These are phyloP conservation scores for Suillus subalutaceus DNA, from an alignment of 768 basidiomycete species.

Conservation along the genomic window DNA sequence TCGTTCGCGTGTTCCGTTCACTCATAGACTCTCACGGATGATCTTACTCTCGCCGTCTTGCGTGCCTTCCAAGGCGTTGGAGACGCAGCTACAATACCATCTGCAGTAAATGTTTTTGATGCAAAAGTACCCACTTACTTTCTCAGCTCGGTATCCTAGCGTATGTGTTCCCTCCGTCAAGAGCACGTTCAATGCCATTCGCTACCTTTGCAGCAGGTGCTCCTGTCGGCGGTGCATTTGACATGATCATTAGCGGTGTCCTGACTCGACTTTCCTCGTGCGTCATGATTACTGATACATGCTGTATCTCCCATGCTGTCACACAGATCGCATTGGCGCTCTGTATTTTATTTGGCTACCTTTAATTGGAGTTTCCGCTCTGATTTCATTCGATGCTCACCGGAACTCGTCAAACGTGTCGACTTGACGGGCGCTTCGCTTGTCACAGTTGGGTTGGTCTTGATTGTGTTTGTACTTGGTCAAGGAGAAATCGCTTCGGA, in stretches of 20 bases:
- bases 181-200: constrained; percentile 74
- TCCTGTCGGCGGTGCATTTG: constrained; percentile 77
- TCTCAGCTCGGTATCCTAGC: constrained; percentile 79
- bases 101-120: constrained; percentile 23
- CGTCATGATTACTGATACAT: constrained; percentile 12
- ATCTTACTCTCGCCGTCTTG: constrained; percentile 66
- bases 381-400: constrained; percentile 58
- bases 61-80: constrained; percentile 84
- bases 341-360: constrained; percentile 62
- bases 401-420: constrained; percentile 48
- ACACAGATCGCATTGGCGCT: constrained; percentile 60
- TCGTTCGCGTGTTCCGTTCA: not conserved
- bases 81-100: constrained; percentile 52
- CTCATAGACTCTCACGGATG: constrained; percentile 38
- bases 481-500: constrained; percentile 60
- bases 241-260: constrained; percentile 70
- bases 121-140: constrained; percentile 3
- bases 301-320: constrained; percentile 4
- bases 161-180: constrained; percentile 69
- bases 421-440: constrained; percentile 83
- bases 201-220: constrained; percentile 85
- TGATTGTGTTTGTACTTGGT: constrained; percentile 74
- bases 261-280: constrained; percentile 56
- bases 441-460: constrained; percentile 63
- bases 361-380: constrained; percentile 52